Percentiles rank a stretch among this genome's conserved stretches.
Conservation (phyloP, 345 rosid species). For the Reutealis trisperma region DNA sequence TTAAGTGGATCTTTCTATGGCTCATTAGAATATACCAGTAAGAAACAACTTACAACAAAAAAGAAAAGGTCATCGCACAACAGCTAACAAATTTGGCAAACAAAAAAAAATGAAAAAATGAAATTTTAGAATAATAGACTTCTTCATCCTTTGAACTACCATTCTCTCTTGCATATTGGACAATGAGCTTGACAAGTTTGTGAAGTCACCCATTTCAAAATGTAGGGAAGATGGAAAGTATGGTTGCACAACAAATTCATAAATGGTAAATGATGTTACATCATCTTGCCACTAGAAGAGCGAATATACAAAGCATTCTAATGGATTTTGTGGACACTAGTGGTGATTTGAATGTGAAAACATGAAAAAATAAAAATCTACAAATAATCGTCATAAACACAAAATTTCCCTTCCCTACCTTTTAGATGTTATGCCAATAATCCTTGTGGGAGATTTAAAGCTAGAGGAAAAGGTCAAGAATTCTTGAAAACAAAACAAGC, state of each 20-base stretch:
- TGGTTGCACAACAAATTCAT: constrained; percentile 20
- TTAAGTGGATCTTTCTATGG: no score
- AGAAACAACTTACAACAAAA: no score
- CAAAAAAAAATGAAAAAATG: neutral
- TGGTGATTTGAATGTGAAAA: neutral
- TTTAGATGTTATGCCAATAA: neutral
- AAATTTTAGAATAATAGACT: neutral
- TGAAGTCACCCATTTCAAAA: constrained; percentile 92
- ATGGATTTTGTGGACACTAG: neutral
- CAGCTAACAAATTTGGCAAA: no score
- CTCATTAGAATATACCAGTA: no score
- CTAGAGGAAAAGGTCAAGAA: neutral
- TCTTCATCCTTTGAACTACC: constrained; percentile 33
- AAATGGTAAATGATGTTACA: neutral
- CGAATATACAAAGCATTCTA: neutral
- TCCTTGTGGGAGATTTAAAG: neutral
- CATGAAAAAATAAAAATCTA: no score
- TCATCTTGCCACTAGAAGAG: neutral
- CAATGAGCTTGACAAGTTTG: constrained; percentile 89
- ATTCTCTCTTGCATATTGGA: constrained; percentile 70
- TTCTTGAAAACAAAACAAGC: neutral
- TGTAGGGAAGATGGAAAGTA: constrained; percentile 85
- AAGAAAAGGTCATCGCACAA: no score
- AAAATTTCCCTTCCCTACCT: neutral
- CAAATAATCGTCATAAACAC: no score